Base-by-base conservation (phyloP, 768 basidiomycete species). In the Candolleomyces efflorescens region DNA sequence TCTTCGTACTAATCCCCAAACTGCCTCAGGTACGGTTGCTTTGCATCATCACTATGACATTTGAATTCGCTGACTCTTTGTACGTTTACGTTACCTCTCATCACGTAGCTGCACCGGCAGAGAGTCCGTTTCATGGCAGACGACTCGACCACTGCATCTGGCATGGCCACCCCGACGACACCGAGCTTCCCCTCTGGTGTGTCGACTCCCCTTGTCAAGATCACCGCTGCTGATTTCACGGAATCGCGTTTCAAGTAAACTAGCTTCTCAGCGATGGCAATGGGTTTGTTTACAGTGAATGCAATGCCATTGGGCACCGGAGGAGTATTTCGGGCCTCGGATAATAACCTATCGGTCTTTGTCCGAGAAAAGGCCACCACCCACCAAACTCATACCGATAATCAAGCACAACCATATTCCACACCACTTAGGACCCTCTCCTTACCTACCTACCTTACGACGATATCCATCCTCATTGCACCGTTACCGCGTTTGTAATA, bases 1-100 rank as follows among this genome's bases (percentile, higher is more conserved):
- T 82, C 37, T 76, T 95, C 60, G 90, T 90, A 23, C 83, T 98
- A 59, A 87, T 97, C 62, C 95, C 97, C 26, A 98, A 98, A 73
- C 81, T 98, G n/a, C 97, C 97, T 43, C 86, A 90, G 75, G 94
- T 94, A 72, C 63, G n/a, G 82, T 64, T 22, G 52, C 50, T 15
- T 22, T 13, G 43, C 41, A 44, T 59, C 43, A 48, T 44, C 52
- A 53, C 39, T 59, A 17, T 55, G 54, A 58, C 50, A 59, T 52
- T 60, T 44, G 20, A 15, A 36, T 2, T 44, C n/a, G 22, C 54
- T 22, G 59, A 45, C 57, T 48, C 46, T 13, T 24, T 48, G 46
- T 20, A 17, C 46, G n/a, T 48, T 48, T 18, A 20, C 23, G 49
- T n/a, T 39, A 1, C 49, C 58, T 53, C 57, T 18, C 36, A 51